Base-by-base conservation (phyloP, 129 eudicot genomes). In the Cynara cardunculus region DNA sequence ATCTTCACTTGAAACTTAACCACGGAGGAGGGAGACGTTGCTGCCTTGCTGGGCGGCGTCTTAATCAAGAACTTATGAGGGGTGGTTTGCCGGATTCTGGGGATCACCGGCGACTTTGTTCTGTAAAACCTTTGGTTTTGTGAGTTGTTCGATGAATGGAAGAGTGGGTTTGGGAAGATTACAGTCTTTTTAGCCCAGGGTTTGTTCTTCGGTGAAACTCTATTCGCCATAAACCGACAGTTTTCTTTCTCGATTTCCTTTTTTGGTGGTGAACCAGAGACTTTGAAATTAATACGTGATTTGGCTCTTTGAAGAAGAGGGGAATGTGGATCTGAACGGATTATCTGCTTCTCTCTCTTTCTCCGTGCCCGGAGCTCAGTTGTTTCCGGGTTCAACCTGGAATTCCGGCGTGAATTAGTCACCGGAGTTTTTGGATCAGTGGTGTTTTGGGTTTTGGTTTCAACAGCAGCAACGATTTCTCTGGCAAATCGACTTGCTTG, bases 31-130 rank as follows among this genome's bases (percentile, higher is more conserved):
- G 92, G 86, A 13, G 92, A 81, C 87, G 74, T 10, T 9, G 70
- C 24, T 6, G 76, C 59, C 80, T 32, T 59, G 32, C 49, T 9
- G 24, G 86, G 86, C 28, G 82, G 86, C 7, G 86, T 83, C 79
- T 89, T 96, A 71, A 96, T 86, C 93, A 96, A 77, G 80, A 96
- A 96, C 90, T 93, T 96, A 53, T 96, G 99, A 1, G 99, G 98
- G 7, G 89, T 87, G 37, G 89, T 85, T 35, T 82, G 91, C 7
- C 67, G 84, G 73, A 26, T 88, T 78, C 73, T 87, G 1, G 89
- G 69, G 11, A 90, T 84, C 77, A 90, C 80, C 3, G 98, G 97
- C 10, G 98, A 92, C 73, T 86, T 90, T 22, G 96, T 85, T 77
- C 81, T 84, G 69, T 80, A 31, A 53, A 89, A 84, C 34, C 81